These are phyloP conservation scores for Gonium pectorale DNA, from an alignment of 139 green algal species.

Conservation along the genomic window DNA sequence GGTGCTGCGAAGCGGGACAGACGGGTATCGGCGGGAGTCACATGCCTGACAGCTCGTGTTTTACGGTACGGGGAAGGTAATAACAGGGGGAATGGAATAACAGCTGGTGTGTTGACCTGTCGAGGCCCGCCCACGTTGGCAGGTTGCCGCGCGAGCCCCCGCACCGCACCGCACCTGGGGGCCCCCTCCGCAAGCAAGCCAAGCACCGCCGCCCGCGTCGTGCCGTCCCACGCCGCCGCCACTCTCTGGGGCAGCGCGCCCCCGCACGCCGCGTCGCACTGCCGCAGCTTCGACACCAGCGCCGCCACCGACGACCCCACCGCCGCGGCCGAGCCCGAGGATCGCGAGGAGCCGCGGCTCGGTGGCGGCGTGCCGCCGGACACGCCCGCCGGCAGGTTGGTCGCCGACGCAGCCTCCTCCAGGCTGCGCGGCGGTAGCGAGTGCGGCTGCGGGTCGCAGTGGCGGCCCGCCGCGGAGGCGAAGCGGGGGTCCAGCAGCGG, in stretches of 20 bases:
- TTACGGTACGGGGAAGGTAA: too few relatives aligned
- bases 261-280: conserved; percentile 30
- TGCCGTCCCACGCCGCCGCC: conserved; percentile 14
- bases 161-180: background rate
- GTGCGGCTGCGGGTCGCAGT: conserved; percentile 2
- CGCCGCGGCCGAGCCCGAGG: background rate
- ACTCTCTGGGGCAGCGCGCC: background rate
- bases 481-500: conserved; percentile 65
- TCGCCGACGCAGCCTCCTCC: conserved; percentile 4
- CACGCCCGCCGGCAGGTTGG: background rate
- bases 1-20: background rate
- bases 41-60: background rate
- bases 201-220: conserved; percentile 38
- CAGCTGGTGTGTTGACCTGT: too few relatives aligned
- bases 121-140: too few relatives aligned
- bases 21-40: background rate
- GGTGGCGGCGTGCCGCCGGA: background rate
- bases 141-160: too few relatives aligned
- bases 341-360: conserved; percentile 9
- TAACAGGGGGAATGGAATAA: too few relatives aligned
- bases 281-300: conserved; percentile 49
- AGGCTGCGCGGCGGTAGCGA: background rate
- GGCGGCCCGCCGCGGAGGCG: background rate
- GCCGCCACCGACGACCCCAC: conserved; percentile 4
- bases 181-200: conserved; percentile 47